These are phyloP conservation scores for Diophrys sp. DNA, from an alignment of 73 alveolate species.

Conservation along the genomic window DNA sequence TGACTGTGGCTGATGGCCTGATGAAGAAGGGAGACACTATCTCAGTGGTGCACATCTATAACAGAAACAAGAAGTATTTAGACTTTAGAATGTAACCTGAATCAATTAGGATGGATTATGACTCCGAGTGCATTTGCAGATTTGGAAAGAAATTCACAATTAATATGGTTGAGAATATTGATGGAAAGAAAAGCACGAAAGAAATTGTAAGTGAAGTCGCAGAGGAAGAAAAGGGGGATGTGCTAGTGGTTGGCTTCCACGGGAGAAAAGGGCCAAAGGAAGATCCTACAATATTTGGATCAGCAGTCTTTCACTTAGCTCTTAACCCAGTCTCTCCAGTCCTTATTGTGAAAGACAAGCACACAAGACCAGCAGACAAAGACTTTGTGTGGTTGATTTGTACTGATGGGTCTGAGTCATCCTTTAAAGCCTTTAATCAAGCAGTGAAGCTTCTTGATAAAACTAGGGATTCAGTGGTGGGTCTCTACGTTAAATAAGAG, in stretches of 20 bases:
- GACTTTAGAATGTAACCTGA: constrained; percentile 36
- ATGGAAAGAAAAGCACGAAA: constrained; percentile 27
- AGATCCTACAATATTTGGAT: constrained; percentile 64
- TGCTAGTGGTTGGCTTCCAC: constrained; percentile 48
- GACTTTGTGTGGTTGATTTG: constrained; percentile 49
- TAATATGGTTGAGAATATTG: constrained; percentile 30
- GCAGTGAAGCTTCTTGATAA: constrained; percentile 12
- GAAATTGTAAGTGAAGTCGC: constrained; percentile 42
- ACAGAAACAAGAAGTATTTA: constrained; percentile 30
- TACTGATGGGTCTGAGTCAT: constrained; percentile 59
- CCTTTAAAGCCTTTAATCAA: constrained; percentile 25
- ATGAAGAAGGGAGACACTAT: constrained; percentile 20
- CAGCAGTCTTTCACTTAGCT: constrained; percentile 59
- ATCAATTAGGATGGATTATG: constrained; percentile 27
- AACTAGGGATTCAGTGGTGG: constrained; percentile 2
- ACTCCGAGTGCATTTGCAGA: constrained; percentile 12
- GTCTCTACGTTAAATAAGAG: not conserved
- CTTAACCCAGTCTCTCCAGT: constrained; percentile 54
- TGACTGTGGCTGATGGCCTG: constrained; percentile 29
- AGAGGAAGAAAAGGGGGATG: constrained; percentile 8
- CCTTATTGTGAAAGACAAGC: constrained; percentile 24
- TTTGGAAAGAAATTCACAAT: constrained; percentile 11
- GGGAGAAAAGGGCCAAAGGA: constrained; percentile 74
- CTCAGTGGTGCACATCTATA: constrained; percentile 48
- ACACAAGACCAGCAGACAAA: constrained; percentile 14